Percentiles rank a stretch among this genome's conserved stretches.
Conservation (phyloP, 2,329 filamentous ascomycete genomes). For the Blastomyces parvus region DNA sequence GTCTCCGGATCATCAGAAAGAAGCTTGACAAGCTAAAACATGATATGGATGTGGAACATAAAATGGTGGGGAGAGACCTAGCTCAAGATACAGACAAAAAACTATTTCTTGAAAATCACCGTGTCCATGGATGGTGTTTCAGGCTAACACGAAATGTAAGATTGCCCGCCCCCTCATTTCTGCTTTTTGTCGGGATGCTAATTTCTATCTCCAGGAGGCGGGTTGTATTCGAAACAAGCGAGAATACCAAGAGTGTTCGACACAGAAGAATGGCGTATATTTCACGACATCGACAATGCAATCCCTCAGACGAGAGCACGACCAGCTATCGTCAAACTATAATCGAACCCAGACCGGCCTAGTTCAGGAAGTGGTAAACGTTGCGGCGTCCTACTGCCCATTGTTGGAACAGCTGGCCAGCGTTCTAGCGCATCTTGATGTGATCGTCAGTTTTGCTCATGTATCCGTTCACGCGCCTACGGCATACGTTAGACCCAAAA, state of each 20-base stretch:
- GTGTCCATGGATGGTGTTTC: conserved; percentile 94
- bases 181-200: not conserved
- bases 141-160: conserved; percentile 63
- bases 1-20: conserved; percentile 75
- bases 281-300: conserved; percentile 83
- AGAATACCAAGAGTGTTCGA: conserved; percentile 87
- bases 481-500: conserved; percentile 80
- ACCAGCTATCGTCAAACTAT: conserved; percentile 89
- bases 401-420: conserved; percentile 82
- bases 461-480: conserved; percentile 86
- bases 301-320: conserved; percentile 75
- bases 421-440: conserved; percentile 85
- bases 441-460: conserved; percentile 89
- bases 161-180: not conserved
- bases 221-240: conserved; percentile 87
- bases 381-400: conserved; percentile 89
- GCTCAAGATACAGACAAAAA: conserved; percentile 96
- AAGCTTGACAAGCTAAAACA: conserved; percentile 76
- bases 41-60: conserved; percentile 77
- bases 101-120: conserved; percentile 93
- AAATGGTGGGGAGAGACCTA: conserved; percentile 66
- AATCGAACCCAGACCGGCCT: conserved; percentile 87
- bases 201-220: conserved; percentile 49
- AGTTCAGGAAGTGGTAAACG: conserved; percentile 83
- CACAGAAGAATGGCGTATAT: conserved; percentile 97